Evolutionary conservation across 352 stramenopile genomes (phyloP), one percentile per base, ranked within the genome.

Genomic region (Aphanomyces stellatus): DNA sequence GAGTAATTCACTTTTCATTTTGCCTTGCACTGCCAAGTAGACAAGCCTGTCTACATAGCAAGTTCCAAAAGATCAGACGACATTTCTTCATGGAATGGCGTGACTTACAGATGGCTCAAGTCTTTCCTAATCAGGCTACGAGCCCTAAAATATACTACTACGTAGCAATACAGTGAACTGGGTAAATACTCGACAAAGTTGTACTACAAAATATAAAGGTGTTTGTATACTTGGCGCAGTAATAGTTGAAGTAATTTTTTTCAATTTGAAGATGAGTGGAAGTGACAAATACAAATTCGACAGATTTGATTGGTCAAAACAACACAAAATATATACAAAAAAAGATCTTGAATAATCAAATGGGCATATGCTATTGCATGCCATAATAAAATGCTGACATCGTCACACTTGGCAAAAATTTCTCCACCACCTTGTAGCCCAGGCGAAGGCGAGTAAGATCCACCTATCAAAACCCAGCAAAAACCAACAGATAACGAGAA

Each of bases 161-260:
- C n/a, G n/a, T n/a, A n/a, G n/a, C n/a, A n/a, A n/a, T 27, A 77
- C 72, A 0, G 65, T 80, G 0, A 74, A 68, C 57, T 78, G 78
- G 61, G 61, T 61, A 35, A 59, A 33, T 10, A 24, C n/a, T 43
- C 37, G 37, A 10, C 37, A 43, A 17, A 43, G 37, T 43, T 43
- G 37, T 17, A 43, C 17, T 17, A 43, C 10, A 10, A 43, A 10
- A 43, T 43, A 43, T 43, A 43, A 17, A 43, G 17, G 37, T 17
- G 37, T 43, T 43, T 43, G 37, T 43, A 43, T 43, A 17, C 10
- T 17, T 43, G 17, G 10, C 10, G 10, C 10, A 43, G 37, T 17
- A 43, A 43, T 43, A 17, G 37, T 17, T 43, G 37, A 43, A 17
- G 10, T 17, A 60, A 31, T 56, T 56, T 17, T 60, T 3, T 46